Evolutionary conservation across 2,329 filamentous ascomycete genomes (phyloP).

Genomic region (Xylariales sp.): DNA sequence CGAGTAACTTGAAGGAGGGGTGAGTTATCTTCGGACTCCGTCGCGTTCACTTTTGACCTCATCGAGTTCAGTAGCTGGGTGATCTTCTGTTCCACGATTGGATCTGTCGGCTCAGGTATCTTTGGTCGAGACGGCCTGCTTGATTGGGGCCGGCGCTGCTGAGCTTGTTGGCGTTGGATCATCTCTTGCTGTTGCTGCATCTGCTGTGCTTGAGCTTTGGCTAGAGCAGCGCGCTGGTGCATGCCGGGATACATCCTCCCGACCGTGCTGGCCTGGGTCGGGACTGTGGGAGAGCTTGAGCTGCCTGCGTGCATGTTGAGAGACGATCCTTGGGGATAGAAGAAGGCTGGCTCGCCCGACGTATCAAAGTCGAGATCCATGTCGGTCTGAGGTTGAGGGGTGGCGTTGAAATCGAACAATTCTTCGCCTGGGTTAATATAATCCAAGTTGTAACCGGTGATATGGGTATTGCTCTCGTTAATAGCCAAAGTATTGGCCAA

Average conservation of each 20-base stretch:
- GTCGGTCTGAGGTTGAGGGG: constrained; percentile 70
- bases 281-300: constrained; percentile 59
- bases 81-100: constrained; percentile 90
- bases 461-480: constrained; percentile 69
- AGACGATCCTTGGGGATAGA: constrained; percentile 65
- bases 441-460: constrained; percentile 65
- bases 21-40: constrained; percentile 62
- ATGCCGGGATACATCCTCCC: constrained; percentile 91
- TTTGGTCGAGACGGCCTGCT: constrained; percentile 59
- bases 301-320: constrained; percentile 81
- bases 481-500: constrained; percentile 83
- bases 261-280: constrained; percentile 64
- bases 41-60: constrained; percentile 75
- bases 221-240: constrained; percentile 86
- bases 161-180: constrained; percentile 51
- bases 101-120: constrained; percentile 68
- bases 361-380: constrained; percentile 76
- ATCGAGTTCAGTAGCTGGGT: constrained; percentile 92
- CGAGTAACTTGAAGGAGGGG: constrained; percentile 76
- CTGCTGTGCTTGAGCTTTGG: constrained; percentile 65
- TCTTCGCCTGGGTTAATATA: constrained; percentile 71
- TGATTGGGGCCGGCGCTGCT: constrained; percentile 54
- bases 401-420: constrained; percentile 78
- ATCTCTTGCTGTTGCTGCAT: constrained; percentile 17
- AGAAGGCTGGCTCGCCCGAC: constrained; percentile 69